phyloP scores from a whole-genome alignment of 176 grass and related monocot species.

The Oryza meridionalis region DNA sequence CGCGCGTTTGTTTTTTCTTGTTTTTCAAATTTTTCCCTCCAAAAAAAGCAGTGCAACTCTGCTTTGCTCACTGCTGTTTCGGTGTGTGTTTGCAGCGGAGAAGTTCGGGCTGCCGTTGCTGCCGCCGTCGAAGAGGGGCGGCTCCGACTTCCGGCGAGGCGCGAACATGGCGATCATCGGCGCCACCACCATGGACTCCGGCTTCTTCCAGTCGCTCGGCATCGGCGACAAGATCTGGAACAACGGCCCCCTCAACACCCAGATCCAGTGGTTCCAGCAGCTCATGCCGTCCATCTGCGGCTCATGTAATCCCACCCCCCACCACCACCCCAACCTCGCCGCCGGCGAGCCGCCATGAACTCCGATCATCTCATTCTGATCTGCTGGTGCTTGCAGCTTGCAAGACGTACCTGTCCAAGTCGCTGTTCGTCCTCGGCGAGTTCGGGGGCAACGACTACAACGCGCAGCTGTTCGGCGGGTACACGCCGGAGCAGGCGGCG shows the following conservation, averaged over 20 bases:
- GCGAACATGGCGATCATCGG: constrained; percentile 98
- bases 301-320: constrained; percentile 35
- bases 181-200: constrained; percentile 63
- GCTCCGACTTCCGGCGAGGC: constrained; percentile 60
- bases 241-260: constrained; percentile 73
- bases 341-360: background rate
- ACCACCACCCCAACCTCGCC: background rate
- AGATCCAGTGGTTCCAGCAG: constrained; percentile 90
- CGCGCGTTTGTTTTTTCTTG: background rate
- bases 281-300: constrained; percentile 72
- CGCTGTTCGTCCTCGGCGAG: constrained; percentile 81
- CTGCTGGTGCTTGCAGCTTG: constrained; percentile 42
- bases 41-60: constrained; percentile 29
- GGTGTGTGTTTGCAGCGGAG: constrained; percentile 49
- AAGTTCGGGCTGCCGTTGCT: constrained; percentile 72
- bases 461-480: constrained; percentile 73
- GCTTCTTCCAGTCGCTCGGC: constrained; percentile 85
- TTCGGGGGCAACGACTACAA: constrained; percentile 98
- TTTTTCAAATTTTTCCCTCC: constrained; percentile 57
- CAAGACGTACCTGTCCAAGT: constrained; percentile 72
- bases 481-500: constrained; percentile 50
- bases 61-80: background rate
- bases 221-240: constrained; percentile 86
- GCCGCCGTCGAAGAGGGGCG: constrained; percentile 64
- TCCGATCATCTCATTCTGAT: background rate